Base-by-base conservation (phyloP, 768 basidiomycete genomes). In the Serendipita sp. region DNA sequence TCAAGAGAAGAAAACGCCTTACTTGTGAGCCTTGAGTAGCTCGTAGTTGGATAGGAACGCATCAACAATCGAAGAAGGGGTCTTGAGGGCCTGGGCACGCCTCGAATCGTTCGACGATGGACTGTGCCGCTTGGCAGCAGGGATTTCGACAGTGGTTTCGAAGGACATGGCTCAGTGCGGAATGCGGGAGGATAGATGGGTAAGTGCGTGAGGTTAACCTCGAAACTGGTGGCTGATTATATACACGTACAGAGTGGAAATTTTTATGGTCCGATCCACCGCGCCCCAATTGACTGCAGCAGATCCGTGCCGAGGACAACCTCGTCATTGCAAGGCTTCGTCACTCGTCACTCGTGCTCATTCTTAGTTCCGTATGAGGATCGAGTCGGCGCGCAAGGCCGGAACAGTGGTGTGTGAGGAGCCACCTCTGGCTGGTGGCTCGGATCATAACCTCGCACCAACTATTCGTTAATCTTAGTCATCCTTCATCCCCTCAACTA, bases 11-110 rank as follows among this genome's bases (percentile, higher is more conserved):
- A 50, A 16, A 50, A 44, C n/a, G n/a, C 24, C 20, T 31, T 31
- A 63, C 62, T 58, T 63, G 50, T 60, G 26, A 7, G 62, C 45
- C n/a, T 63, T 45, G 7, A 63, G 50, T 30, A 62, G 45, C 17
- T 22, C 28, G n/a, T 30, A 31, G 56, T 42, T 13, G 60, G 16
- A 20, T 17, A 48, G 26, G 45, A 48, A 48, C 26, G 45, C 45
- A n/a, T 48, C 45, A 17, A 48, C 17, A n/a, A 48, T 20, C 5
- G 45, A 1, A 4, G 20, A 20, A 28, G 5, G 45, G 5, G 5
- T 48, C 20, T 48, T 28, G 45, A 48, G 17, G 4, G 20, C n/a
- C 45, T 48, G 5, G 7, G n/a, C n/a, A 28, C n/a, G n/a, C n/a
- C 45, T 48, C 17, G 45, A 2, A 17, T 28, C 45, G 26, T 5